phyloP scores from a whole-genome alignment of 208 protist genomes.

The Leishmania arabica region DNA sequence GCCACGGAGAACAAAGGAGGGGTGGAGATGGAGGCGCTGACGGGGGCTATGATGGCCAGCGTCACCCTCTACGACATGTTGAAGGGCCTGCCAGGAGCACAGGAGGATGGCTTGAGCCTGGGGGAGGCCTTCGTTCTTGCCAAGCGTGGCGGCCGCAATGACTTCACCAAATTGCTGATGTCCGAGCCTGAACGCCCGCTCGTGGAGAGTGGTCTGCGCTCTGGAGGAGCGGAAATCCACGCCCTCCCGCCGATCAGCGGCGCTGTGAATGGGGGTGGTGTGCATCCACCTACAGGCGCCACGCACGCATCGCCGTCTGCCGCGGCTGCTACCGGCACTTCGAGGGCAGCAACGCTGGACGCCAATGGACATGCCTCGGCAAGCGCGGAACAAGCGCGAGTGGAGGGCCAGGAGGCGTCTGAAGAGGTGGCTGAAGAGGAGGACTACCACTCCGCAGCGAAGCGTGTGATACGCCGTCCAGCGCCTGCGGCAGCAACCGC shows the following conservation, averaged over 20 bases:
- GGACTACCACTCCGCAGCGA: conserved; percentile 5
- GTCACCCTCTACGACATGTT: conserved; percentile 93
- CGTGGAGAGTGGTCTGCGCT: conserved; percentile 19
- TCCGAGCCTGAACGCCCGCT: conserved; percentile 61
- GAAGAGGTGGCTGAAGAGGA: conserved; percentile 22
- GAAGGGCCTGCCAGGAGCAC: conserved; percentile 64
- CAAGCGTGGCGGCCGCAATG: conserved; percentile 70
- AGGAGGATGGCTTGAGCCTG: conserved; percentile 84
- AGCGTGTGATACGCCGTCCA: conserved; percentile 15
- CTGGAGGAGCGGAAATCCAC: not conserved
- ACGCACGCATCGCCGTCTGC: not conserved
- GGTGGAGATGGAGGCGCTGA: conserved; percentile 98
- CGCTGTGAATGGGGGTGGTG: not conserved
- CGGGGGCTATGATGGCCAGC: conserved; percentile 86
- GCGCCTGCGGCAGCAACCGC: not conserved
- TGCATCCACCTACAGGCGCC: not conserved
- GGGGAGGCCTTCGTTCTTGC: conserved; percentile 84
- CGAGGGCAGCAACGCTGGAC: not conserved
- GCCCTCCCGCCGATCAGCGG: not conserved
- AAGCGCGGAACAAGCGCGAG: not conserved
- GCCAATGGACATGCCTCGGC: not conserved
- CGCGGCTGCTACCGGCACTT: not conserved
- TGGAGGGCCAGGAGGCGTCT: not conserved
- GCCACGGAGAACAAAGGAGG: conserved; percentile 85
- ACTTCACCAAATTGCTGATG: conserved; percentile 89